phyloP scores from a whole-genome alignment of 2,329 filamentous ascomycete species.

The Aspergillus felis region DNA sequence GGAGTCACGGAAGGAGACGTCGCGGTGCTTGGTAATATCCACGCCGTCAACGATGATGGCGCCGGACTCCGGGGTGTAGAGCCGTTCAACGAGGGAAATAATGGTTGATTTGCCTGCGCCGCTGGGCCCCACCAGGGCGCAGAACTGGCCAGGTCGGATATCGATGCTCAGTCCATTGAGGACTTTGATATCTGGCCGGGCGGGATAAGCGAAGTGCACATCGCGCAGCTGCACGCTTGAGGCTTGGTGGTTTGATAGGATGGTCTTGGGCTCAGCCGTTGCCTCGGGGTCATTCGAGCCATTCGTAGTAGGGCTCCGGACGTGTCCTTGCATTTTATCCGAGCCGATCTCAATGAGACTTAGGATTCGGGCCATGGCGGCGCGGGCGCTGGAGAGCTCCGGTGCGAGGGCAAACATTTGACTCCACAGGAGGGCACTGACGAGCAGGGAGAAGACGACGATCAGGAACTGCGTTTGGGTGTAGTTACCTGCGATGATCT shows the following conservation, averaged over 20 bases:
- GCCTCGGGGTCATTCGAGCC: conserved; percentile 24
- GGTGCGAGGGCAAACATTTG: conserved; percentile 72
- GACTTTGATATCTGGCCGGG: conserved; percentile 57
- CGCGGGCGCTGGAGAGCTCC: conserved; percentile 65
- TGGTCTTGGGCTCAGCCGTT: conserved; percentile 13
- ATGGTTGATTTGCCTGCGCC: conserved; percentile 67
- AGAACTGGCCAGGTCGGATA: conserved; percentile 43
- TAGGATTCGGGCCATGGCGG: conserved; percentile 57
- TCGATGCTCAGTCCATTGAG: conserved; percentile 55
- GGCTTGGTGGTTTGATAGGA: conserved; percentile 25
- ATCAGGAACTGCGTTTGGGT: conserved; percentile 69
- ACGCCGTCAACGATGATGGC: conserved; percentile 50
- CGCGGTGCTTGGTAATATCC: conserved; percentile 41
- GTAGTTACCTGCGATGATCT: conserved; percentile 63
- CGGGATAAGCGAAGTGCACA: conserved; percentile 64
- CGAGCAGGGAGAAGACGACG: conserved; percentile 66
- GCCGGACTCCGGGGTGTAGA: conserved; percentile 52
- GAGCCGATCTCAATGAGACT: conserved; percentile 38
- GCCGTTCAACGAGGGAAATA: conserved; percentile 53
- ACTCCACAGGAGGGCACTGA: conserved; percentile 69
- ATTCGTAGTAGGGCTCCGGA: conserved; percentile 6
- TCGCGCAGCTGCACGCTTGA: conserved; percentile 52
- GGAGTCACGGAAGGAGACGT: conserved; percentile 39
- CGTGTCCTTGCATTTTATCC: conserved; percentile 25
- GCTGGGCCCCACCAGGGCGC: conserved; percentile 61